Conservation (phyloP, 805 yeast genomes). For the Zygoascus ofunaensis region DNA sequence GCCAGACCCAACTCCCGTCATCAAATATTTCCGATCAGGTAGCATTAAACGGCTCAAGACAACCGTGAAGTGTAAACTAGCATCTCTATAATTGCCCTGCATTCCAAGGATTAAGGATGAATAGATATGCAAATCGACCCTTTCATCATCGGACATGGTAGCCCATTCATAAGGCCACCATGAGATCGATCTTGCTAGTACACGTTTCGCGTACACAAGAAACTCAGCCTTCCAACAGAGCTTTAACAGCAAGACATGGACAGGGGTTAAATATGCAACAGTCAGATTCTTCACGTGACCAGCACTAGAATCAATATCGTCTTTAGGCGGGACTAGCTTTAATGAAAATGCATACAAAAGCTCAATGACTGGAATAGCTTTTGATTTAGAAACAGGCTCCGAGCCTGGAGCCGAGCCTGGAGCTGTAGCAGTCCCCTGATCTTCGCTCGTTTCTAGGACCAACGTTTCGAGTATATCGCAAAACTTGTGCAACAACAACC, state of each 20-base stretch:
- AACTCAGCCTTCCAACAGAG: neutral
- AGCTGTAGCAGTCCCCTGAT: no score
- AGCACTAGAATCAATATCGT: no score
- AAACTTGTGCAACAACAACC: neutral
- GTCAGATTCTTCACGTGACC: neutral
- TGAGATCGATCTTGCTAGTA: neutral
- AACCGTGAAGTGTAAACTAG: neutral
- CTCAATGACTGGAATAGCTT: neutral
- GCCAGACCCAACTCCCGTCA: neutral
- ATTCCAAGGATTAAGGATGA: neutral
- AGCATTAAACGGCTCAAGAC: neutral
- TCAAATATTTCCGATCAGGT: neutral
- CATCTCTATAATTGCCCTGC: neutral
- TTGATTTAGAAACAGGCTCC: neutral
- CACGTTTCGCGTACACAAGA: neutral
- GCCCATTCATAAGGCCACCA: neutral
- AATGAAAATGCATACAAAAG: neutral
- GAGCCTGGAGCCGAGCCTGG: no score
- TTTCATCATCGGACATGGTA: neutral
- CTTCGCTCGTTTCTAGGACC: neutral
- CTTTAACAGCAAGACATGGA: neutral
- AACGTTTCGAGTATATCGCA: neutral
- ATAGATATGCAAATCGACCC: constrained; percentile 1
- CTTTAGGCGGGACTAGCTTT: neutral
- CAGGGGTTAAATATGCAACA: neutral